A percentile compares a stretch with the other conserved stretches of the same genome.
These are phyloP conservation scores for Colletotrichum paranaense DNA, from an alignment of 2,329 filamentous ascomycete genomes.

Conservation along the genomic window DNA sequence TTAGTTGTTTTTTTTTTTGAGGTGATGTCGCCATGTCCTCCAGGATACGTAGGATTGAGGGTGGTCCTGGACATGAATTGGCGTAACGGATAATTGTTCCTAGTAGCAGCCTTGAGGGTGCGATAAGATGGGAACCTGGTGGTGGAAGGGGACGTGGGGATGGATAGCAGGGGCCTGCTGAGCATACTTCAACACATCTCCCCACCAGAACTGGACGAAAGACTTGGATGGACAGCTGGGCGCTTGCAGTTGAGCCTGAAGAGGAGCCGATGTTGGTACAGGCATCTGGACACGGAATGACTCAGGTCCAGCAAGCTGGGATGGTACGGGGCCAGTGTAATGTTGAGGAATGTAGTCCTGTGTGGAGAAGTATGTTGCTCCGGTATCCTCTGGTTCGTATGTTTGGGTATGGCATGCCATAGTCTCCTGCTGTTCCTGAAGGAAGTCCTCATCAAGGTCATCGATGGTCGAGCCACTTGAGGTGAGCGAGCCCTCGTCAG, in stretches of 20 bases:
- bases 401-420: conserved; percentile 55
- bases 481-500: conserved; percentile 66
- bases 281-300: conserved; percentile 44
- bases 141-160: conserved; percentile 62
- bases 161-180: conserved; percentile 61
- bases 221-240: conserved; percentile 57
- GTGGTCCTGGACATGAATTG: not conserved
- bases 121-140: conserved; percentile 63
- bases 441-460: conserved; percentile 61
- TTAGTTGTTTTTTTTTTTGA: not conserved
- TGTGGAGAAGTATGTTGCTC: conserved; percentile 51
- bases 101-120: conserved; percentile 65
- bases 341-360: conserved; percentile 61
- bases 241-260: conserved; percentile 46
- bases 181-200: conserved; percentile 65
- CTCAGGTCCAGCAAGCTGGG: conserved; percentile 39
- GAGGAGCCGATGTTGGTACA: conserved; percentile 49
- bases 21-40: not conserved
- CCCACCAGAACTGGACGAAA: conserved; percentile 59
- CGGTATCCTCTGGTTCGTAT: conserved; percentile 59
- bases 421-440: conserved; percentile 55
- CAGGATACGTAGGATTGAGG: not conserved
- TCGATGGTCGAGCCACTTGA: conserved; percentile 66
- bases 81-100: conserved; percentile 23
- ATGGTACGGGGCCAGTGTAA: conserved; percentile 53